Conservation (phyloP, 305 asterid species). For the Andrographis paniculata region DNA sequence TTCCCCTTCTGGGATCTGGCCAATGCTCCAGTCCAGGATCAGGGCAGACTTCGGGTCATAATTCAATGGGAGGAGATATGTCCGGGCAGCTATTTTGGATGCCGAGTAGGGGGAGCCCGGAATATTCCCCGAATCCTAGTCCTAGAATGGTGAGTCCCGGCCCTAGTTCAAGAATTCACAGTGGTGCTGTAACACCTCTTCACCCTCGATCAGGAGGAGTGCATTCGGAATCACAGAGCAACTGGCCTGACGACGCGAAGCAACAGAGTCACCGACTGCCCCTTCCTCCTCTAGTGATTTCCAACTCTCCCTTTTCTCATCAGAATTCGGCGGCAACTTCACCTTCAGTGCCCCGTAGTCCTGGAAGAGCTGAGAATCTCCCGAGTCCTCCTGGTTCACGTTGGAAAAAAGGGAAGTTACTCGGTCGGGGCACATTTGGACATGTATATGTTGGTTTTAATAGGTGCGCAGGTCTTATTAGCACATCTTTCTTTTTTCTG, state of each 20-base stretch:
- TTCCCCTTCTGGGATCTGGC: constrained; percentile 81
- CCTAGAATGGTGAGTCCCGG: constrained; percentile 97
- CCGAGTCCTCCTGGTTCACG: constrained; percentile 89
- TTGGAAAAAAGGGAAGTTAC: constrained; percentile 93
- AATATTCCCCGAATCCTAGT: constrained; percentile 82
- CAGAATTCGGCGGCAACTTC: constrained; percentile 82
- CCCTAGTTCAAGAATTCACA: constrained; percentile 88
- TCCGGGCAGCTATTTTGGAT: constrained; percentile 81
- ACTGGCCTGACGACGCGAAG: constrained; percentile 74
- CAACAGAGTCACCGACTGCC: constrained; percentile 87
- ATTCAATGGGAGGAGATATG: constrained; percentile 95
- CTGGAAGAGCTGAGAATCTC: constrained; percentile 82
- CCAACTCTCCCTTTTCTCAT: constrained; percentile 67
- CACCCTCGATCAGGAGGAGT: constrained; percentile 85
- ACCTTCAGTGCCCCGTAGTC: constrained; percentile 91
- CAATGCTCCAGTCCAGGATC: constrained; percentile 97
- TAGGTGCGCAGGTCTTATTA: constrained; percentile 43
- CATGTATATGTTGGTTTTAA: constrained; percentile 95
- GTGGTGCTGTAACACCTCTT: constrained; percentile 91
- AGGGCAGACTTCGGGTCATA: constrained; percentile 93
- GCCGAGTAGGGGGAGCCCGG: constrained; percentile 89
- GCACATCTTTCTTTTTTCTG: constrained; percentile 8
- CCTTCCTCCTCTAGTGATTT: constrained; percentile 71
- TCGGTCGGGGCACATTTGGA: constrained; percentile 95
- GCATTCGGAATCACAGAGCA: constrained; percentile 45